These are phyloP conservation scores for Suillus ampliporus DNA, from an alignment of 768 basidiomycete species.

Conservation along the genomic window DNA sequence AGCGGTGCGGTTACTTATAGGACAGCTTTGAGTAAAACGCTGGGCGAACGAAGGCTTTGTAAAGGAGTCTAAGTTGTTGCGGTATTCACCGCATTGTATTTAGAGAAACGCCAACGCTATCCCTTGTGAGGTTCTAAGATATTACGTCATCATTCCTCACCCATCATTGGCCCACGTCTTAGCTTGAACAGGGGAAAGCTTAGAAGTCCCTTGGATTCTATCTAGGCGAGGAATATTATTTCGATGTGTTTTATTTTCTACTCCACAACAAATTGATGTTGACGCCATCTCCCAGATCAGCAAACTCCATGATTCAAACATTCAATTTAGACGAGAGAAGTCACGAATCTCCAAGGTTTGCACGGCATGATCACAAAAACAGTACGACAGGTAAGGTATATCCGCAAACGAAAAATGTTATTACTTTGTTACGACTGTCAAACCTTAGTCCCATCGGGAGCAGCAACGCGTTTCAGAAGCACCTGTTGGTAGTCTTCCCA, in stretches of 20 bases:
- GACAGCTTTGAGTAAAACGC: neutral
- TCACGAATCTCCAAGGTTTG: neutral
- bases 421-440: neutral
- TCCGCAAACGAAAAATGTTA: neutral
- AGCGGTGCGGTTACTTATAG: neutral
- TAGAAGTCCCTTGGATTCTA: neutral
- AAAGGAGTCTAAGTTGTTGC: neutral
- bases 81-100: neutral
- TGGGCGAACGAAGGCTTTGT: neutral
- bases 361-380: neutral
- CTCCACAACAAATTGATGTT: neutral
- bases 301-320: neutral
- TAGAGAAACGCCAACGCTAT: neutral
- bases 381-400: neutral
- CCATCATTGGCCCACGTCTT: neutral
- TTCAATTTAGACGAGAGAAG: neutral
- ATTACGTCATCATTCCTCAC: neutral
- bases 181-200: neutral
- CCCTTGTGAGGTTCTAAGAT: neutral
- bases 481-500: constrained; percentile 87
- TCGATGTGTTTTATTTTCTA: neutral
- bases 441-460: constrained; percentile 2
- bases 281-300: neutral
- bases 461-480: constrained; percentile 57
- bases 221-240: neutral